Conservation (phyloP, 2,329 filamentous ascomycete species). For the Paecilomyces variotii region DNA sequence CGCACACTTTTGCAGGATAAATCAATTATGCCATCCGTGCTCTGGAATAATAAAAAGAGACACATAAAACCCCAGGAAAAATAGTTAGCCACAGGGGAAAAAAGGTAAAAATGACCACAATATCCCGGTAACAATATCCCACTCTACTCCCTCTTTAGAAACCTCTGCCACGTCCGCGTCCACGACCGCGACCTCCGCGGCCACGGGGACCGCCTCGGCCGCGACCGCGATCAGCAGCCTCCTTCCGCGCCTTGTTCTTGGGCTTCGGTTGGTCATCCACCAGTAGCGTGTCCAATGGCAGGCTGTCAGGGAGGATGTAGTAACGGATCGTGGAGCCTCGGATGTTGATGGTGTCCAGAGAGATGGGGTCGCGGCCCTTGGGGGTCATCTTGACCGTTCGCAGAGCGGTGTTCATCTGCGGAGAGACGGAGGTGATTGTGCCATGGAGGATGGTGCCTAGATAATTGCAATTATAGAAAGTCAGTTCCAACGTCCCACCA, state of each 20-base stretch:
- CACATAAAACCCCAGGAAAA: background rate
- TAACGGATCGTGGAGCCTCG: conserved; percentile 94
- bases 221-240: conserved; percentile 48
- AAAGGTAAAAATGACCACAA: conserved; percentile 4
- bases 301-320: conserved; percentile 89
- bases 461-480: background rate
- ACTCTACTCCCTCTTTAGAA: conserved; percentile 16
- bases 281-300: conserved; percentile 88
- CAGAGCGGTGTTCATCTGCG: conserved; percentile 96
- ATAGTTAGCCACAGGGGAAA: background rate
- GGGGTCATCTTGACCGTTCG: conserved; percentile 95
- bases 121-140: conserved; percentile 15
- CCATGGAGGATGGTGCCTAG: conserved; percentile 90
- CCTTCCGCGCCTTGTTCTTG: conserved; percentile 99
- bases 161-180: conserved; percentile 48
- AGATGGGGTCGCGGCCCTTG: conserved; percentile 76
- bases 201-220: conserved; percentile 40
- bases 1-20: background rate
- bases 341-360: conserved; percentile 92
- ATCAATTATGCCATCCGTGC: background rate
- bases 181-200: conserved; percentile 45
- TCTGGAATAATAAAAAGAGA: background rate
- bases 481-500: background rate
- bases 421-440: conserved; percentile 92
- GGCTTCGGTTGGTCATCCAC: conserved; percentile 97